Evolutionary conservation across 441 rosid genomes (phyloP), one percentile per base, ranked within the genome.

Genomic region (Bocquillonia castaneifolia): DNA sequence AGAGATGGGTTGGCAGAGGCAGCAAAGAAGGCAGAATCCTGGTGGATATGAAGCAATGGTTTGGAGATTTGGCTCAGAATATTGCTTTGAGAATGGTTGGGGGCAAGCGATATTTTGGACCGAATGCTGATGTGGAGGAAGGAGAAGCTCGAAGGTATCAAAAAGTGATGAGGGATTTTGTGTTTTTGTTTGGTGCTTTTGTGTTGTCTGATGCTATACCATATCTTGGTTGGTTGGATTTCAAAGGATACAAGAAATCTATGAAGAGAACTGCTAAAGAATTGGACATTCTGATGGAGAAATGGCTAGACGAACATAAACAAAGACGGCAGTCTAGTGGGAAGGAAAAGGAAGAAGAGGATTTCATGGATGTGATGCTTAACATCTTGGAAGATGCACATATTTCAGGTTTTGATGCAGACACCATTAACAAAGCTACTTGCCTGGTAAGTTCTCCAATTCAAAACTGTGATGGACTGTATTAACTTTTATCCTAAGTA

Each of bases 351-450:
- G 28, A 23, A 47, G 76, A 82, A 39, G 67, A 66, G 25, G 82
- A 70, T 54, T 79, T 82, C 81, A 79, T 82, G 76, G 83, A 77
- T 70, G 55, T 72, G 45, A 51, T 84, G 81, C 57, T 86, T 2
- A 66, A 45, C 8, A 74, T 54, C 32, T 62, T 77, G 8, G 68
- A 78, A n/a, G 74, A 66, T 32, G 29, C 63, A 15, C 3, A 67
- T 5, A 34, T 68, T 57, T 18, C 69, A 3, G 50, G 45, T 20
- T 70, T 26, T 0, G 73, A 79, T 28, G 59, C 66, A 22, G 84
- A 79, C 31, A 77, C 74, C 9, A 34, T 79, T 53, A 70, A 72
- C 59, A 80, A 77, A 58, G 79, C 81, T 9, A 75, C 79, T 1
- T 72, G 74, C 57, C 54, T 75, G 77, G 79, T 72, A 73, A 17